Percentiles rank a stretch among this genome's conserved stretches.
Evolutionary conservation across 257 asterid species (phyloP).

Genomic region (Przewalskia tangutica): DNA sequence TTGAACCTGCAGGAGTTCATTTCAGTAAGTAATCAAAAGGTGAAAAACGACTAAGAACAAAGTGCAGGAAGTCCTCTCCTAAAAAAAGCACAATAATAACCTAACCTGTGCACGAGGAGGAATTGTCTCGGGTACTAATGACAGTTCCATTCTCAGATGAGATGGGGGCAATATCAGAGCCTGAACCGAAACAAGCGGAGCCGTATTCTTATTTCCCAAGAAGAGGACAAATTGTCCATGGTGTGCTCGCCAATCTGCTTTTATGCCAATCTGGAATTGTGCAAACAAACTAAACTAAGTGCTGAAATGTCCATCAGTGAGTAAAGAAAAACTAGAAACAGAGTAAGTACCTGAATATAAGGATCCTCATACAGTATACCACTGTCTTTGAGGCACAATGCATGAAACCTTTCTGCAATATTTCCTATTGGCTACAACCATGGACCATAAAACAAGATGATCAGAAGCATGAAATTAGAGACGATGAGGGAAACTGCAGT

Average conservation of each 20-base stretch:
- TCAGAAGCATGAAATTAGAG: neutral
- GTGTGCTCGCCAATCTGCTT: conserved; percentile 93
- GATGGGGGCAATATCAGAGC: conserved; percentile 76
- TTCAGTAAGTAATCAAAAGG: neutral
- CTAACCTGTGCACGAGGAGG: conserved; percentile 95
- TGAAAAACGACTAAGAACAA: neutral
- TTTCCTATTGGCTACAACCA: conserved; percentile 72
- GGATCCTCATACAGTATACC: conserved; percentile 94
- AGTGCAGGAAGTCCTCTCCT: neutral
- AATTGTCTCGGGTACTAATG: conserved; percentile 83
- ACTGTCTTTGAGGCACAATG: conserved; percentile 83
- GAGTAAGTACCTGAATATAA: conserved; percentile 58
- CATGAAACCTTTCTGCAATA: conserved; percentile 76
- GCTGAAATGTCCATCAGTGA: neutral
- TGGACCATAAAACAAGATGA: neutral
- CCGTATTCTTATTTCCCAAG: conserved; percentile 83
- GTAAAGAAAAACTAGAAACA: neutral
- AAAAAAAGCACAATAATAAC: neutral
- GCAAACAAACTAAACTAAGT: neutral
- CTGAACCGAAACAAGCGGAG: conserved; percentile 71
- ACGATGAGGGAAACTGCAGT: neutral
- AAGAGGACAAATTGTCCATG: conserved; percentile 83
- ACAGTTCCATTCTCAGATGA: conserved; percentile 67
- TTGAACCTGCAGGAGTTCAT: conserved; percentile 50
- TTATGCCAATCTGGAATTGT: conserved; percentile 70